Base-by-base conservation (phyloP, 805 yeast genomes). In the Candida silvicultrix region DNA sequence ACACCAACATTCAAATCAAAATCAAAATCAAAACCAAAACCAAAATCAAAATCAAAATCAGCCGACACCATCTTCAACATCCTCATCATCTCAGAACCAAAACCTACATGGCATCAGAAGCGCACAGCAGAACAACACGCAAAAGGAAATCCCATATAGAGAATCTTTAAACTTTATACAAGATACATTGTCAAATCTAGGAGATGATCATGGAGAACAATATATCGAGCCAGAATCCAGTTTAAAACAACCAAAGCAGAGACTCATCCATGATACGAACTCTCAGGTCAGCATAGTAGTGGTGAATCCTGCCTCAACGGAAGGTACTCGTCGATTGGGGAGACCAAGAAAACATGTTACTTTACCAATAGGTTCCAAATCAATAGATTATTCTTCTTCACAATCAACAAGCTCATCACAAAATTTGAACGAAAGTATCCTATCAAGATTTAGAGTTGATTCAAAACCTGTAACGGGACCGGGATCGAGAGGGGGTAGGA, bases 401-500 rank as follows among this genome's bases (percentile, higher is more conserved):
- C 29, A 20, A 20, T 51, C 41, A 18, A 41, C 28, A 1, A 23
- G 47, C 1, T 50, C 64, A 0, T 29, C 47, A 11, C 48, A 47
- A 11, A 59, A 58, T 46, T 38, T 38, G 15, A 58, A 58, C 22
- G 56, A 57, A 38, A 50, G 56, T 14, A 29, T 59, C 6, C 38
- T 59, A 2, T 56, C 62, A 3, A 51, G 41, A 14, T 59, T 59
- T 35, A 55, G 64, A 47, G 47, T 55, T 5, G 64, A 59, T 40
- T 45, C 55, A 2, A 45, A 29, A 41, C 64, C 64, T 12, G 25
- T 59, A 1, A 25, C 44, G 18, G 64, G 64, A 0, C 62, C 62
- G 1, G 64, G 64, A 1, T 58, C 63, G 11, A 50, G 64, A 47
- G 59, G 60, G 19, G 59, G 60, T 15, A 46, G 53, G 28, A 51